Conservation (phyloP, 148 eudicot genomes). For the Bassia scoparia region DNA sequence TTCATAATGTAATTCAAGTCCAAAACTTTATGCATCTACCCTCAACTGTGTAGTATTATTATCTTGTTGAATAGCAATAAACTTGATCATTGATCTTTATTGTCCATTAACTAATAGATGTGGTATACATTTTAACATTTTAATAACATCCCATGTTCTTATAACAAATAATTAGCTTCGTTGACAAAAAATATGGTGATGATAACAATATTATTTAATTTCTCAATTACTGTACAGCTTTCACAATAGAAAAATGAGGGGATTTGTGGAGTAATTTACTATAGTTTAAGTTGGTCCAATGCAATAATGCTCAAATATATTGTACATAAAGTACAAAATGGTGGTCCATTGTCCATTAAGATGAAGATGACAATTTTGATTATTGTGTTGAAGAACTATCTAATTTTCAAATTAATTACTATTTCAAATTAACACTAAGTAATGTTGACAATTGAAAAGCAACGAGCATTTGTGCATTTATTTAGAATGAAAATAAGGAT, state of each 20-base stretch:
- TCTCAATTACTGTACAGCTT: not conserved
- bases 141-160: constrained; percentile 3
- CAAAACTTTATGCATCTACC: constrained; percentile 12
- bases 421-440: not conserved
- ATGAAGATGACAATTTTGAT: constrained; percentile 7
- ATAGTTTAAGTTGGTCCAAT: constrained; percentile 14
- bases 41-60: constrained; percentile 9
- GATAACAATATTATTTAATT: not conserved
- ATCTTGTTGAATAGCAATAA: not conserved
- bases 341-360: constrained; percentile 19
- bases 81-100: constrained; percentile 15
- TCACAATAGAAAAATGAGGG: not conserved
- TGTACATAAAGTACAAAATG: constrained; percentile 10
- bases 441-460: not conserved
- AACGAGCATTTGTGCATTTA: too few species aligned
- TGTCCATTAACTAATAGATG: not conserved
- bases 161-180: constrained; percentile 10
- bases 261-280: not conserved
- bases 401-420: not conserved
- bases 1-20: constrained; percentile 2
- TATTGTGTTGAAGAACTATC: not conserved
- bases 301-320: not conserved
- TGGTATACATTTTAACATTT: not conserved
- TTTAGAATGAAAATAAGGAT: too few species aligned
- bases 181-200: not conserved